phyloP scores from a whole-genome alignment of 1,284 basidiomycete genomes.

The Phylloporus sp. region DNA sequence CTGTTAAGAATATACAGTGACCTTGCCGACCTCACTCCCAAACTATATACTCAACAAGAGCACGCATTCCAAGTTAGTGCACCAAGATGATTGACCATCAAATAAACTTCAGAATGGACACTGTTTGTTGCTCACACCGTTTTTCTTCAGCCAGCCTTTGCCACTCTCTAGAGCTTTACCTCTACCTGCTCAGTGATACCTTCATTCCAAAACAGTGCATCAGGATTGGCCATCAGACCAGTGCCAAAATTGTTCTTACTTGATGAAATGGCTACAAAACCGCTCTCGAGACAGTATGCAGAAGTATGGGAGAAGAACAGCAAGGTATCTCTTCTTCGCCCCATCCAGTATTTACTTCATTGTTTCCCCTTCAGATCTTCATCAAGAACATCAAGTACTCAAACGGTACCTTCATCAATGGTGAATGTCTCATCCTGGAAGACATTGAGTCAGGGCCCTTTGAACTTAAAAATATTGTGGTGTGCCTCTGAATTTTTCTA shows the following conservation, averaged over 20 bases:
- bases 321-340: conserved; percentile 58
- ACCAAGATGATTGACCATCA: no score
- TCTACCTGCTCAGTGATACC: conserved; percentile 96
- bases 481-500: conserved; percentile 41
- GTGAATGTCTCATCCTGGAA: conserved; percentile 89
- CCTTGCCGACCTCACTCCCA: no score
- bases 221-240: conserved; percentile 99
- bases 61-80: no score
- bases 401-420: conserved; percentile 98
- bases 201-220: conserved; percentile 92
- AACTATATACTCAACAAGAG: no score
- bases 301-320: conserved; percentile 95
- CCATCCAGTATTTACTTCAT: conserved; percentile 2
- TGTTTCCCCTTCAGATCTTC: conserved; percentile 67
- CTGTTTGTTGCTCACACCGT: conserved; percentile 49
- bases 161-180: conserved; percentile 80
- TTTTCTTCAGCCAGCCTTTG: conserved; percentile 40
- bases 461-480: conserved; percentile 90
- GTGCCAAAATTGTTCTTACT: conserved; percentile 93
- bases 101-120: no score
- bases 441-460: conserved; percentile 92
- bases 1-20: no score
- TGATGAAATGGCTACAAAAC: conserved; percentile 97
- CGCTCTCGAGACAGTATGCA: conserved; percentile 93
- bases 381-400: conserved; percentile 99